Conservation (phyloP, 768 basidiomycete genomes). For the Hypholoma sublateritium region DNA sequence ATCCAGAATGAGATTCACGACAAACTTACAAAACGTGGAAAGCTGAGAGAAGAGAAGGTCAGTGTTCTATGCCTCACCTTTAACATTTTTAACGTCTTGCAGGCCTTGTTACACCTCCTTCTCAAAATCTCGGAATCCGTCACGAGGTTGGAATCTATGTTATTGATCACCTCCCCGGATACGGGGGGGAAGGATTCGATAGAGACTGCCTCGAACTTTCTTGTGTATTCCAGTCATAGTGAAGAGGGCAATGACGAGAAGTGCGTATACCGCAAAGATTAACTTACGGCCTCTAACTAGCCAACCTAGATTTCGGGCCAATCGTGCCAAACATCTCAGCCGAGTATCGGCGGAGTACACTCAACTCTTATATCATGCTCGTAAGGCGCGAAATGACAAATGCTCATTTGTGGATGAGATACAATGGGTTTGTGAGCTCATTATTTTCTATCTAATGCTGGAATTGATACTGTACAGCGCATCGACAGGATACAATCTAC, state of each 20-base stretch:
- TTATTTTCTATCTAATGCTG: neutral
- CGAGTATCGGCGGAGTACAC: slow-evolving; percentile 90
- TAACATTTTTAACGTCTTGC: slow-evolving; percentile 3
- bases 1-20: slow-evolving; percentile 75
- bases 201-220: slow-evolving; percentile 34
- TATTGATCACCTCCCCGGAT: slow-evolving; percentile 62
- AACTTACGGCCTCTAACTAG: neutral
- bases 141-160: slow-evolving; percentile 81
- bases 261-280: slow-evolving; percentile 19
- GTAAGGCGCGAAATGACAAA: slow-evolving; percentile 75
- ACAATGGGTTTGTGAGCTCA: slow-evolving; percentile 68
- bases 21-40: slow-evolving; percentile 74
- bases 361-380: slow-evolving; percentile 86
- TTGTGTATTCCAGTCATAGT: slow-evolving; percentile 23
- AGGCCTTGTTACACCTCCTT: slow-evolving; percentile 85
- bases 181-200: slow-evolving; percentile 38
- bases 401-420: slow-evolving; percentile 82
- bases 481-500: slow-evolving; percentile 84
- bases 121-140: slow-evolving; percentile 93
- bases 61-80: neutral
- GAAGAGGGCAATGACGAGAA: slow-evolving; percentile 47
- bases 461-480: slow-evolving; percentile 41
- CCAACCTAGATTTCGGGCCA: slow-evolving; percentile 50
- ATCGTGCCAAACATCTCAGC: slow-evolving; percentile 75
- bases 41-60: slow-evolving; percentile 86